Evolutionary conservation across 345 rosid species (phyloP), one percentile per base, ranked within the genome.

Genomic region (Arabidopsis thaliana): DNA sequence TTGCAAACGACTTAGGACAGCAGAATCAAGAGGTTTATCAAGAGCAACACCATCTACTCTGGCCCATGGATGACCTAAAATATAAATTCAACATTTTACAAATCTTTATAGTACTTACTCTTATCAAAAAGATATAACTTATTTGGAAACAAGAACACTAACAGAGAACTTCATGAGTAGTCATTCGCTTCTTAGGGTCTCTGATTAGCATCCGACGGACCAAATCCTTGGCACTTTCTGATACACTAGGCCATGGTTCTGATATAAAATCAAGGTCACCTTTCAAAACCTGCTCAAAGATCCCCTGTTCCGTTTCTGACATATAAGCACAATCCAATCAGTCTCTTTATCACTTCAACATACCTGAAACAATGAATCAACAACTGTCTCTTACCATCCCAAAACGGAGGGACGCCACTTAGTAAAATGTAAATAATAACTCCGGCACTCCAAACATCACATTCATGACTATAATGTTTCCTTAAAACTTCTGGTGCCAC

Each of bases 401-500:
- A 95, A 75, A 95, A 95, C 33, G 97, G 99, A 59, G 97, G 99
- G 1, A 95, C 99, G 2, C 99, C 99, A 56, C 97, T 78, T 28
- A 95, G 81, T 62, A 95, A 81, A 51, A 95, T 95, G 73, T 95
- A 95, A 48, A 87, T 80, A 71, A 95, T 95, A 74, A 95, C 99
- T 50, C 99, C 99, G 16, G 96, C 97, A 79, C 99, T 95, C 97
- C 97, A 95, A 53, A 95, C 93, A 84, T 95, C 99, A 81, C 97
- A 88, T 74, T 89, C 87, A 53, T 83, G 92, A 73, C 97, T 96
- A 81, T 95, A 95, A 75, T 79, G 86, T 79, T 95, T 95, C 77
- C 74, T 69, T 77, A 95, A 78, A 25, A 95, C 99, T 83, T 95
- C 99, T 9, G 99, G 99, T 57, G 99, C 99, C 46, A 95, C 99